These are phyloP conservation scores for Pythium dissotocum DNA, from an alignment of 352 stramenopile genomes.

Conservation along the genomic window DNA sequence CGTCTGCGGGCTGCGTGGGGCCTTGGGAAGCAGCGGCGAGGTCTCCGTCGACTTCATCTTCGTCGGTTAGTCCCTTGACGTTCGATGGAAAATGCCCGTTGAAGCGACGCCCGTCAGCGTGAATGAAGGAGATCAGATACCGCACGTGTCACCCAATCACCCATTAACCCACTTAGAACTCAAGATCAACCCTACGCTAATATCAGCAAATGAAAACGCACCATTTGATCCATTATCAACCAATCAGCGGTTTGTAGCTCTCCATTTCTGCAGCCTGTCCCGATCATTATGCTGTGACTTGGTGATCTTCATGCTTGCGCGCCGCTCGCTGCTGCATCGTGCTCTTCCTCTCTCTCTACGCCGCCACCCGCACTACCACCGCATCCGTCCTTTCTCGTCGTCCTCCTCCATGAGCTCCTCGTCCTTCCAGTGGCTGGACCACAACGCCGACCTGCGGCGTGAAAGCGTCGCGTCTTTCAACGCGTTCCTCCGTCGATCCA, in stretches of 20 bases:
- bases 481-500: slow-evolving; percentile 13
- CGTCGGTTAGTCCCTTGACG: not conserved
- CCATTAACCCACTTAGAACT: not conserved
- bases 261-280: not conserved
- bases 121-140: not conserved
- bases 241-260: slow-evolving; percentile 13
- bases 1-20: not conserved
- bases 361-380: not conserved
- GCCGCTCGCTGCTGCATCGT: not conserved
- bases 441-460: slow-evolving; percentile 12
- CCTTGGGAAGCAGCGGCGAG: slow-evolving; percentile 23
- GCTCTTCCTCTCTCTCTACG: slow-evolving; percentile 3
- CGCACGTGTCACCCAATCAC: slow-evolving; percentile 2
- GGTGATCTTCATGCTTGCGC: slow-evolving; percentile 11
- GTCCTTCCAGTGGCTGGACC: slow-evolving; percentile 25
- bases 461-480: slow-evolving; percentile 28
- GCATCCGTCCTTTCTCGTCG: not conserved
- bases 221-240: not conserved
- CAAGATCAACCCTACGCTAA: no score
- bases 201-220: not conserved
- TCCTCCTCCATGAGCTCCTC: slow-evolving; percentile 22
- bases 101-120: not conserved
- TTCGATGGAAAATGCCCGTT: not conserved
- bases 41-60: slow-evolving; percentile 13
- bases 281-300: not conserved